Evolutionary conservation across 1,284 basidiomycete genomes (phyloP).

Genomic region (Afroboletus lepidellus): DNA sequence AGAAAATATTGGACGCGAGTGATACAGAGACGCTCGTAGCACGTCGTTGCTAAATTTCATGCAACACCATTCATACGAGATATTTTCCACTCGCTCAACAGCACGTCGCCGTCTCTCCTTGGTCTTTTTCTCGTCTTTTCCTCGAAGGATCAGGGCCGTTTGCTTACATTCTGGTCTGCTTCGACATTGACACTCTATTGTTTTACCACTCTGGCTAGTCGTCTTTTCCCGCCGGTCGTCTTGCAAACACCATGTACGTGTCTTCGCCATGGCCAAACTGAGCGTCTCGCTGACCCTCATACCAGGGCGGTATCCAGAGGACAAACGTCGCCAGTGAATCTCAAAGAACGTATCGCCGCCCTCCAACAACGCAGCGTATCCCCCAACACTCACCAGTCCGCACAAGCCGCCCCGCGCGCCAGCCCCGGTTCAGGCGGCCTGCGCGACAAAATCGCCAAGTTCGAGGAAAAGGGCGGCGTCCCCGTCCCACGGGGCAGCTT

Average conservation of each 20-base stretch:
- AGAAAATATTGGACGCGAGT: background rate
- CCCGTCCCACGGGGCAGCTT: constrained; percentile 74
- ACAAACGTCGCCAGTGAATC: constrained; percentile 50
- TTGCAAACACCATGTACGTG: constrained; percentile 26
- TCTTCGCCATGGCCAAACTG: background rate
- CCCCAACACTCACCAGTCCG: constrained; percentile 34
- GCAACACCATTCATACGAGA: constrained; percentile 3
- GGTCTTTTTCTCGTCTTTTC: background rate
- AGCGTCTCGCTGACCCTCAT: constrained; percentile 16
- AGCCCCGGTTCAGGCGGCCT: constrained; percentile 41
- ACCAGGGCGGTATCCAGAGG: constrained; percentile 35
- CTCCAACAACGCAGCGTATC: constrained; percentile 58
- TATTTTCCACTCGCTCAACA: constrained; percentile 3
- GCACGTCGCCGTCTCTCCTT: background rate
- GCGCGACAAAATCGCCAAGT: constrained; percentile 72
- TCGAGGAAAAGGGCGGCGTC: constrained; percentile 71
- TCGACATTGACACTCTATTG: constrained; percentile 1
- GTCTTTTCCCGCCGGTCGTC: constrained; percentile 20
- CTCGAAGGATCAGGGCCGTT: constrained; percentile 17
- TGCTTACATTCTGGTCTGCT: constrained; percentile 10
- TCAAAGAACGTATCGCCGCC: constrained; percentile 76
- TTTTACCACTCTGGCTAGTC: constrained; percentile 18
- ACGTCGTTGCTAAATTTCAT: constrained; percentile 3
- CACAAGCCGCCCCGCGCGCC: constrained; percentile 31
- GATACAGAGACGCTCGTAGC: constrained; percentile 1